These are phyloP conservation scores for Phyllosticta capitalensis DNA, from an alignment of 2,329 filamentous ascomycete genomes.

Conservation along the genomic window DNA sequence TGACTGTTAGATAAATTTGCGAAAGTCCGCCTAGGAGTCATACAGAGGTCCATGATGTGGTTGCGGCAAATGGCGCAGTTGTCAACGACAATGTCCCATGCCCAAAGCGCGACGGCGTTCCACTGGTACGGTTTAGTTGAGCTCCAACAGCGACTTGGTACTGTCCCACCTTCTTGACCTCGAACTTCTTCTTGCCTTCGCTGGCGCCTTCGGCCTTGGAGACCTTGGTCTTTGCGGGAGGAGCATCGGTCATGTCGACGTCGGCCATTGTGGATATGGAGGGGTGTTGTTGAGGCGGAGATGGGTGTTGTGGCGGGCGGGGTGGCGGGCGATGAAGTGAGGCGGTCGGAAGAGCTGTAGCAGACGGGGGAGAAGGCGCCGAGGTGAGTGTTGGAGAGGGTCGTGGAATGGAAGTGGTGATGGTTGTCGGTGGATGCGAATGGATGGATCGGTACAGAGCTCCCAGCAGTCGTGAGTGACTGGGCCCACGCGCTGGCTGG, in stretches of 20 bases:
- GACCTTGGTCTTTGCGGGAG: slow-evolving; percentile 42
- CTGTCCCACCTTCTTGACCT: slow-evolving; percentile 83
- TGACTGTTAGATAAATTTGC: slow-evolving; percentile 2
- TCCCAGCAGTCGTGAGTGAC: neutral
- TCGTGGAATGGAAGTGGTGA: neutral
- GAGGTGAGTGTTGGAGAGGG: neutral
- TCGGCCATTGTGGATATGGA: slow-evolving; percentile 61
- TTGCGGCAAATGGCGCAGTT: slow-evolving; percentile 99
- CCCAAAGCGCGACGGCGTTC: slow-evolving; percentile 97
- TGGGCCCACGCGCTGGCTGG: neutral
- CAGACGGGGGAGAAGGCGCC: neutral
- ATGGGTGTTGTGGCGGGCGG: neutral
- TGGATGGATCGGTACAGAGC: too few species aligned
- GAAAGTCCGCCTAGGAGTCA: slow-evolving; percentile 21
- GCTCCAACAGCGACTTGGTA: too few species aligned
- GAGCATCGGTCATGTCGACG: slow-evolving; percentile 90
- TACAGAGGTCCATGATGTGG: slow-evolving; percentile 99
- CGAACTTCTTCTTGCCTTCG: slow-evolving; percentile 78
- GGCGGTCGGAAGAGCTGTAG: neutral
- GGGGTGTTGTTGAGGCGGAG: neutral
- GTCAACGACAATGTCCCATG: slow-evolving; percentile 98
- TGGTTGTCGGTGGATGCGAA: neutral
- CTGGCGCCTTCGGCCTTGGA: slow-evolving; percentile 35
- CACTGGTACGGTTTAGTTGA: slow-evolving; percentile 49
- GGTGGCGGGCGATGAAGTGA: neutral